Percentiles rank a stretch among this genome's conserved stretches.
These are phyloP conservation scores for Musa acuminata DNA, from an alignment of 176 grass and related monocot species.

Conservation along the genomic window DNA sequence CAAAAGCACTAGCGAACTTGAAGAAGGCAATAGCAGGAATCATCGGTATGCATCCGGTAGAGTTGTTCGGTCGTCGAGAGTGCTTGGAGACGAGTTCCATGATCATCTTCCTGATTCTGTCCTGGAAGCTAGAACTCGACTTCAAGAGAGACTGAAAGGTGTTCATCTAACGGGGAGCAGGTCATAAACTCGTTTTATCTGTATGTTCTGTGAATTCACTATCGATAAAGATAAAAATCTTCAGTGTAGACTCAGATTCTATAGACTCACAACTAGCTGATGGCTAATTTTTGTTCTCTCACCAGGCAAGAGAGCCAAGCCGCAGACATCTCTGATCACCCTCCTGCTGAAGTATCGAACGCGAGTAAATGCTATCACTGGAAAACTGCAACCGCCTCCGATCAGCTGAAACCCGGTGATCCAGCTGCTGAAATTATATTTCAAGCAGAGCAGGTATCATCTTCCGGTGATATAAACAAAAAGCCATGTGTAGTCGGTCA, in stretches of 20 bases:
- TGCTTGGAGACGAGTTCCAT: not conserved
- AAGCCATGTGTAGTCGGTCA: not conserved
- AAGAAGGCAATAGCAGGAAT: constrained; percentile 1
- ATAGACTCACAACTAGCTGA: not conserved
- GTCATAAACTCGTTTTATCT: not conserved
- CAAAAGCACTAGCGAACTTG: not conserved
- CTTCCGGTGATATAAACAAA: not conserved
- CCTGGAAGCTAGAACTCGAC: not conserved
- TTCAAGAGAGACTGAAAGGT: not conserved
- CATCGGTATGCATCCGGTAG: not conserved
- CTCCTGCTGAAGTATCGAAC: not conserved
- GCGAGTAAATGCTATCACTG: not conserved
- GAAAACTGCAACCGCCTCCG: not conserved
- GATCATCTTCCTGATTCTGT: constrained; percentile 13
- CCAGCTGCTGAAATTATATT: not conserved
- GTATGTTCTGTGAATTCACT: not conserved
- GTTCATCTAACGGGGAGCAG: constrained; percentile 4
- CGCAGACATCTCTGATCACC: not conserved
- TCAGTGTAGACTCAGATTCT: not conserved
- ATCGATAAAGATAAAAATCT: not conserved
- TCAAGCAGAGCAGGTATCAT: not conserved
- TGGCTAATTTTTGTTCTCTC: not conserved
- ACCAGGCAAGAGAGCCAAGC: not conserved
- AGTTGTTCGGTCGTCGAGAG: not conserved
- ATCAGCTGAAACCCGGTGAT: not conserved